Conservation (phyloP, 345 rosid genomes). For the Melaleuca quinquenervia region DNA sequence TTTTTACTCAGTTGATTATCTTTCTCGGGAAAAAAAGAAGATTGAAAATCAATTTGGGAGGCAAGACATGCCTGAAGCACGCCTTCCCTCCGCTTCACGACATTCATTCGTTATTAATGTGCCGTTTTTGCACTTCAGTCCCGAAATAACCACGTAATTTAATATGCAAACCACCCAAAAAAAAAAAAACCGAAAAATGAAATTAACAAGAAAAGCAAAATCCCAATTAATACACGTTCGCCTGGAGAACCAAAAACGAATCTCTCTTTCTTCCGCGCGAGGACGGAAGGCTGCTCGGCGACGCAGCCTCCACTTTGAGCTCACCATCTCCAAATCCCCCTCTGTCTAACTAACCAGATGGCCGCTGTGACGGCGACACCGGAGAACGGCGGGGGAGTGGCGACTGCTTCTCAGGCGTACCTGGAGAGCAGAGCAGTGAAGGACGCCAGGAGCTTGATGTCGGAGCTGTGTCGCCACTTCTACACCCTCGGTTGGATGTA, state of each 20-base stretch:
- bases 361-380: neutral
- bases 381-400: slow-evolving; percentile 18
- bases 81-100: neutral
- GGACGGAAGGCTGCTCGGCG: neutral
- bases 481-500: slow-evolving; percentile 91
- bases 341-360: neutral
- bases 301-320: neutral
- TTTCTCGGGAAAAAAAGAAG: neutral
- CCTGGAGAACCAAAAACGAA: neutral
- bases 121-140: neutral
- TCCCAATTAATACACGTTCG: neutral
- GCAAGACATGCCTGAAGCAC: neutral
- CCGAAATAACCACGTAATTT: neutral
- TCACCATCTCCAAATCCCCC: neutral
- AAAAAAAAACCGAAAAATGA: neutral
- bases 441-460: slow-evolving; percentile 47
- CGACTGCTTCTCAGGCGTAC: slow-evolving; percentile 51
- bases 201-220: neutral
- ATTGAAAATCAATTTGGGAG: neutral
- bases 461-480: slow-evolving; percentile 86
- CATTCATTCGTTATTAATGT: neutral
- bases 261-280: neutral
- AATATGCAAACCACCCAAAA: neutral
- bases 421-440: slow-evolving; percentile 47
- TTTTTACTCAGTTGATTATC: neutral